Base-by-base conservation (phyloP, 805 yeast genomes). In the Suhomyces vadensis region DNA sequence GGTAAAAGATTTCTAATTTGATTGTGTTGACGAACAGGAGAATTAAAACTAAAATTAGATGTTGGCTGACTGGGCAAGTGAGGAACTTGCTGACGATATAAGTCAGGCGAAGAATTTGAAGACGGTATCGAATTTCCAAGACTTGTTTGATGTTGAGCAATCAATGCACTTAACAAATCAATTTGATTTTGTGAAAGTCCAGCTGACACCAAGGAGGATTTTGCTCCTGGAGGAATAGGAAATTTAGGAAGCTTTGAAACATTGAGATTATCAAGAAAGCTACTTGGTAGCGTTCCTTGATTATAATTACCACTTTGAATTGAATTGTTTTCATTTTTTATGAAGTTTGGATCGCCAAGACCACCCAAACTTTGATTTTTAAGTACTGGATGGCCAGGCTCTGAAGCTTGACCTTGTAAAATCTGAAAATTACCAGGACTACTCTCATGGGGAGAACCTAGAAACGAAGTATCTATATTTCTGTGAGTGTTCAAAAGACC, bases 171-270 rank as follows among this genome's bases (percentile, higher is more conserved):
- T 25, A 86, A 66, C 2, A 88, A 81, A 54, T 83, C 87, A 10
- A 86, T 85, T 58, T 86, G 94, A 27, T 80, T 81, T 44, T 75
- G 79, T 2, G 81, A 70, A 33, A 86, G 71, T 0, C 94, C 94
- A 2, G 83, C 88, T 5, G 79, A 77, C 5, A 75, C 74, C 36
- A 86, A 61, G 1, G 89, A 77, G 16, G 72, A 64, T 49, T 79
- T 77, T 2, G 91, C 92, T 8, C 89, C 88, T 5, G 81, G 81
- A 1, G 94, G 94, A 4, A 86, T 87, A 0, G 78, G 76, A 11
- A 82, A 79, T 51, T 77, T 76, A 11, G 90, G 89, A 24, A 82
- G 55, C 33, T 65, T 60, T 1, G 75, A 61, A 4, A 75, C 53
- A 16, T 73, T 56, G 25, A 72, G 19, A 13, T 39, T 35, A 14